Evolutionary conservation across 768 basidiomycete species (phyloP).

Genomic region (Tricholoma sp.): DNA sequence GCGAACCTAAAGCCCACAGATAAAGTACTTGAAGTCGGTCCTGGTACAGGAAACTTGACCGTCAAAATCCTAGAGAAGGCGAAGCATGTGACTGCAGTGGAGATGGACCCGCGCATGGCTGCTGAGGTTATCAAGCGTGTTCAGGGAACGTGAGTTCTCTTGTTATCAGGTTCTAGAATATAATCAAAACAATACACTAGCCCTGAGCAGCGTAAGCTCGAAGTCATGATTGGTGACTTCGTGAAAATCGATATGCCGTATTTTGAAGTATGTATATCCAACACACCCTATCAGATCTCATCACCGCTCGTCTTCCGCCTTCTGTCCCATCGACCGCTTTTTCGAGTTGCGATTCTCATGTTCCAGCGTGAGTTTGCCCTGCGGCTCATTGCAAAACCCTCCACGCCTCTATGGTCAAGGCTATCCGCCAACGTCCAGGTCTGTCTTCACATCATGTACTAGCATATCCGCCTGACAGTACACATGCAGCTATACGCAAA

Average conservation of each 20-base stretch:
- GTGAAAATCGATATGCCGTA: conserved; percentile 97
- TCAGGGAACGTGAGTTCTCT: conserved; percentile 84
- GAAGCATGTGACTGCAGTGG: conserved; percentile 89
- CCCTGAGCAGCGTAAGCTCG: conserved; percentile 92
- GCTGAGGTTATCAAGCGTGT: conserved; percentile 96
- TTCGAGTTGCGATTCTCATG: conserved; percentile 96
- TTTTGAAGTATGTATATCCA: conserved; percentile 99
- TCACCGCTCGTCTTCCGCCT: conserved; percentile 96
- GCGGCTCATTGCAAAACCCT: conserved; percentile 82
- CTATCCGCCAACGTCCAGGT: conserved; percentile 92
- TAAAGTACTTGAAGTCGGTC: conserved; percentile 95
- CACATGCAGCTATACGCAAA: conserved; percentile 74
- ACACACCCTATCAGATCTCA: conserved; percentile 99
- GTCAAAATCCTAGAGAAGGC: conserved; percentile 91
- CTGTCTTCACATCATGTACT: conserved; percentile 1
- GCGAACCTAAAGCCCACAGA: conserved; percentile 92
- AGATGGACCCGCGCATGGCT: conserved; percentile 99
- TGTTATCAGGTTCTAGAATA: not conserved
- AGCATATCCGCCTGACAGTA: not conserved
- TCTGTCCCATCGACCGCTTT: conserved; percentile 91
- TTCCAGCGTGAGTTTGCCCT: conserved; percentile 99
- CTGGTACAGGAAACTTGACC: conserved; percentile 95
- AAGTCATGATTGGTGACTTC: conserved; percentile 95
- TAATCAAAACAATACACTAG: conserved; percentile 34
- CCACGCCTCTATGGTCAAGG: conserved; percentile 85